These are phyloP conservation scores for Micractinium sp. DNA, from an alignment of 139 green algal genomes.

Conservation along the genomic window DNA sequence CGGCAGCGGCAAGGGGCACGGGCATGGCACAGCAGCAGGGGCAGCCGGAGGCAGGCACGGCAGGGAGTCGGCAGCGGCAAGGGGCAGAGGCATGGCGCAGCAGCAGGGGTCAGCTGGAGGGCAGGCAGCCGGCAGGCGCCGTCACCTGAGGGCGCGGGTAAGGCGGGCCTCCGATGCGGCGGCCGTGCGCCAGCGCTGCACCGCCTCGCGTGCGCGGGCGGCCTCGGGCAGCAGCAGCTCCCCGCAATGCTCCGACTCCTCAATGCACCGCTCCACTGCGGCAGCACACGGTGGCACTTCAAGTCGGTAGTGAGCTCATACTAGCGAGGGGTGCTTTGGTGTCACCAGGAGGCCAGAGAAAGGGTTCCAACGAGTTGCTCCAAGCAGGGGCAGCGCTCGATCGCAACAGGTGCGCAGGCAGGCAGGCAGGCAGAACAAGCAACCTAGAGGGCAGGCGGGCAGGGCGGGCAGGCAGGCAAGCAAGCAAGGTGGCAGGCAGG, in stretches of 20 bases:
- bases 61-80: background rate
- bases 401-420: no score
- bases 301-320: no score
- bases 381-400: no score
- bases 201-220: slow-evolving; percentile 47
- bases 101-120: no score
- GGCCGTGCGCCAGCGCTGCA: slow-evolving; percentile 64
- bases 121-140: background rate
- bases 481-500: background rate
- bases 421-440: no score
- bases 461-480: no score
- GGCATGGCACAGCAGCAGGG: no score
- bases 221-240: slow-evolving; percentile 66
- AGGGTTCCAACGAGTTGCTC: background rate
- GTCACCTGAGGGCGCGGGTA: slow-evolving; percentile 54
- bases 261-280: slow-evolving; percentile 53
- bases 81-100: no score
- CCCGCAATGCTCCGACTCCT: slow-evolving; percentile 31
- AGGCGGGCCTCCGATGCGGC: slow-evolving; percentile 70
- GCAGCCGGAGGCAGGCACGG: background rate
- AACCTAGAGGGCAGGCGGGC: no score
- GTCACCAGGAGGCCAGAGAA: background rate
- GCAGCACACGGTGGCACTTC: no score
- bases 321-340: no score
- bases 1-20: background rate